These are phyloP conservation scores for Pyrrhoderma noxium DNA, from an alignment of 1,284 basidiomycete genomes.

Conservation along the genomic window DNA sequence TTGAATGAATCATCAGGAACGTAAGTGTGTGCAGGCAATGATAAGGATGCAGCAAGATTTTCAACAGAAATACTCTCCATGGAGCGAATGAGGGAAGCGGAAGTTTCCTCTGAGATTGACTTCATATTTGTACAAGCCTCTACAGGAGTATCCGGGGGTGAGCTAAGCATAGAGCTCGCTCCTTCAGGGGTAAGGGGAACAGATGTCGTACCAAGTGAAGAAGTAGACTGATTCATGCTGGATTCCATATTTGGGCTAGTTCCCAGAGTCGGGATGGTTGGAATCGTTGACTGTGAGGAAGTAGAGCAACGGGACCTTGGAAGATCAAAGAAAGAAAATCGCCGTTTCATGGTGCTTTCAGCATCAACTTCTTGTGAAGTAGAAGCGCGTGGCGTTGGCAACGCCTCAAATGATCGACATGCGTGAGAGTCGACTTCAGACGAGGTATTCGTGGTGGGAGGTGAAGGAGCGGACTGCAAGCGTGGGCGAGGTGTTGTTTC, in stretches of 20 bases:
- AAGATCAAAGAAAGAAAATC: constrained; percentile 17
- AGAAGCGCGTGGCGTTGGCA: neutral
- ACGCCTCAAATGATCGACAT: constrained; percentile 9
- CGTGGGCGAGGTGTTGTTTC: neutral
- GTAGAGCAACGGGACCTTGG: constrained; percentile 6
- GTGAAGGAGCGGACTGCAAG: neutral
- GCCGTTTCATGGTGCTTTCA: constrained; percentile 11
- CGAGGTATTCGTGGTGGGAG: too few species aligned
- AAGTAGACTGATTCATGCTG: constrained; percentile 11
- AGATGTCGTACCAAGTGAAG: constrained; percentile 11
- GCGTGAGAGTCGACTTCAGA: neutral
- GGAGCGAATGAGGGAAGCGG: neutral
- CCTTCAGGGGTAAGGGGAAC: constrained; percentile 12
- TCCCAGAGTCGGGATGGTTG: neutral
- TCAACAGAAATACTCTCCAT: constrained; percentile 6
- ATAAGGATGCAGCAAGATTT: constrained; percentile 13
- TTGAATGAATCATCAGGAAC: neutral
- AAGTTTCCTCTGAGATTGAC: neutral
- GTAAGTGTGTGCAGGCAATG: constrained; percentile 7
- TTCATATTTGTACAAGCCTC: constrained; percentile 1
- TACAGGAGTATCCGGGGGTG: constrained; percentile 8
- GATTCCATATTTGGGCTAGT: constrained; percentile 7
- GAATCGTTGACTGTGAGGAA: constrained; percentile 6
- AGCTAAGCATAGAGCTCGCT: constrained; percentile 1
- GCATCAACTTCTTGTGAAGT: neutral